Base-by-base conservation (phyloP, 1,284 basidiomycete species). In the Porodaedalea pini region DNA sequence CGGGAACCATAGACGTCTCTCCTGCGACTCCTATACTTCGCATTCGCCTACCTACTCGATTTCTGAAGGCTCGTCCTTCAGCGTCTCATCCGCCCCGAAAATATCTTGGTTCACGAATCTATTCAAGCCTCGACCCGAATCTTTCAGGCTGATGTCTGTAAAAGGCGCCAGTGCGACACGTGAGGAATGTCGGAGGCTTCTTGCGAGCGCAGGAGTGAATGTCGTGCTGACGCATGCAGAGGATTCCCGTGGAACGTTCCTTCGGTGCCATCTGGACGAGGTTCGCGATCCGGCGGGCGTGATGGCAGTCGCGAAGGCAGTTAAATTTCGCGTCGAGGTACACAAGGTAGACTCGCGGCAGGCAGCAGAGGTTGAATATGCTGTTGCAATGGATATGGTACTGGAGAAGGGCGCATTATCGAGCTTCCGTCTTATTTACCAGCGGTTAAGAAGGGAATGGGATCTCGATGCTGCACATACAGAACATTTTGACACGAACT, bases 71-170 rank as follows among this genome's bases (percentile, higher is more conserved):
- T 71, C 75, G 11, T 72, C 72, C 1, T 69, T 74, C 21, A 67
- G 71, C 17, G 67, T 66, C 53, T 67, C 75, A 17, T 71, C 77
- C 11, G 74, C 77, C 2, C 82, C 81, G 6, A 90, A 88, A 69
- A 83, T 88, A 49, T 85, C 83, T 57, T 98, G 95, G 95, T 85
- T 98, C 63, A 83, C 85, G 53, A 90, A 88, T 62, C 80, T 97
- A 47, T 96, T 98, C 81, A 89, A 85, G 67, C 88, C 92, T 77
- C 92, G 88, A 67, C 85, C 90, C 0, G 76, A 82, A 15, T 79
- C 76, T 13, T 86, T 85, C 69, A 75, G 74, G 41, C 72, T 93
- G 1, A 71, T 83, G 44, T 93, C 91, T 2, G 74, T 77, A 8
- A 78, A 86, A 58, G 85, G 90, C 61, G 75, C 81, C n/a, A 77